Percentiles rank a stretch among this genome's conserved stretches.
phyloP scores from a whole-genome alignment of 1,284 basidiomycete genomes.

The Leucoagaricus sp. region DNA sequence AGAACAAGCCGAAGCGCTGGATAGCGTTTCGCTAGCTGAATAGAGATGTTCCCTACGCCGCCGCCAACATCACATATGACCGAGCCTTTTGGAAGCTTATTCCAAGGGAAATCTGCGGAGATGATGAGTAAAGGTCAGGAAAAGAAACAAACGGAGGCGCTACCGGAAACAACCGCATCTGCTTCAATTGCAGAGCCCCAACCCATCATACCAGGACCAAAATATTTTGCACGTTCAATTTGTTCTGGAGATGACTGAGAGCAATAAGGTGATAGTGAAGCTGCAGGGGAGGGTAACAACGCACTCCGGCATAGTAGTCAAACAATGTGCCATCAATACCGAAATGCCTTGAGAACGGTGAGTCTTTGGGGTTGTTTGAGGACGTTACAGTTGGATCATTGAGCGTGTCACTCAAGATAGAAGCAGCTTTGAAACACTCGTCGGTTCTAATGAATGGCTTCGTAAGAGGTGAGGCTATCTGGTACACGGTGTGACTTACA shows the following conservation, averaged over 20 bases:
- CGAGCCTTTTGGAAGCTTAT: constrained; percentile 22
- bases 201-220: constrained; percentile 30
- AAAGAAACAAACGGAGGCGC: not conserved
- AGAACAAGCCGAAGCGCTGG: constrained; percentile 31
- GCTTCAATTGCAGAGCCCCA: constrained; percentile 28
- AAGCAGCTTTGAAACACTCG: constrained; percentile 26
- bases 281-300: not conserved
- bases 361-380: constrained; percentile 22
- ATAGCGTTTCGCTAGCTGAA: constrained; percentile 26
- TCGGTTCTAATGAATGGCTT: constrained; percentile 24
- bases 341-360: constrained; percentile 22
- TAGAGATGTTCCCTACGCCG: constrained; percentile 29
- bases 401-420: constrained; percentile 27
- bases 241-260: constrained; percentile 5
- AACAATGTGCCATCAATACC: constrained; percentile 24
- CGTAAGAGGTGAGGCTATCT: no score
- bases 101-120: constrained; percentile 30
- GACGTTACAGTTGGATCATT: constrained; percentile 24
- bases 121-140: not conserved
- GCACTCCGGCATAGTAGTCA: constrained; percentile 22
- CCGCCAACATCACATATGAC: constrained; percentile 36
- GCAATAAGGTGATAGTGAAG: not conserved
- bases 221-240: constrained; percentile 19
- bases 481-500: constrained; percentile 18
- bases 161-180: constrained; percentile 27